Conservation (phyloP, 78 protist species). For the Isochrysis galbana region DNA sequence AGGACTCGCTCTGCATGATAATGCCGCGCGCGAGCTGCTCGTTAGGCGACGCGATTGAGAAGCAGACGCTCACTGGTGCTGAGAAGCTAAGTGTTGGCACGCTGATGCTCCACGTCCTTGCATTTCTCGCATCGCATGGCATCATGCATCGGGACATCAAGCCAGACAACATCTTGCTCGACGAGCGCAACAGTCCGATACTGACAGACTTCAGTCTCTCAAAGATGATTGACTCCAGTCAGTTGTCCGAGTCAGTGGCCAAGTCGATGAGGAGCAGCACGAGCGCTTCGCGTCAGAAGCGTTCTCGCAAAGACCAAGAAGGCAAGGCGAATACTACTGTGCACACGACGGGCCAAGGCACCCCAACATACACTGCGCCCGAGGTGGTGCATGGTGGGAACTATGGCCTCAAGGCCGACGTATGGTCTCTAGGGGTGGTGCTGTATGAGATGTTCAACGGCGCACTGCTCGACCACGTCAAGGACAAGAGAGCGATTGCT, state of each 20-base stretch:
- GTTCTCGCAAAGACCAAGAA: neutral
- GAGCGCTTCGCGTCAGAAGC: neutral
- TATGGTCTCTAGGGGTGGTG: neutral
- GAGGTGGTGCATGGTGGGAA: constrained; percentile 4
- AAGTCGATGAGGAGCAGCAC: neutral
- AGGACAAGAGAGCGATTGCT: neutral
- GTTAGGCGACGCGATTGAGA: neutral
- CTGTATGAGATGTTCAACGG: neutral
- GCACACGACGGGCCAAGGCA: neutral
- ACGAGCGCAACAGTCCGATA: neutral
- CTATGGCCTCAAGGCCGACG: neutral
- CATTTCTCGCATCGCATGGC: neutral
- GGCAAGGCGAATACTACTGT: no score
- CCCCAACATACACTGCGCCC: constrained; percentile 43
- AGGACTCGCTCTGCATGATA: neutral
- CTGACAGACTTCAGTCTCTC: constrained; percentile 35
- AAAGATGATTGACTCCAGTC: no score
- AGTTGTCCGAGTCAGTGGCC: neutral
- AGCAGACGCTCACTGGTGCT: neutral
- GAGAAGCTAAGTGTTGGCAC: neutral
- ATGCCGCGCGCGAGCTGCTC: neutral
- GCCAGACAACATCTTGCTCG: constrained; percentile 32
- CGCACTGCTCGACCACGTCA: neutral
- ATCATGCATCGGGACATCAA: constrained; percentile 47
- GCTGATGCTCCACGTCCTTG: neutral